Evolutionary conservation across 192 early-diverging fungal genomes (phyloP).

Genomic region (Phlyctochytrium arcticum): DNA sequence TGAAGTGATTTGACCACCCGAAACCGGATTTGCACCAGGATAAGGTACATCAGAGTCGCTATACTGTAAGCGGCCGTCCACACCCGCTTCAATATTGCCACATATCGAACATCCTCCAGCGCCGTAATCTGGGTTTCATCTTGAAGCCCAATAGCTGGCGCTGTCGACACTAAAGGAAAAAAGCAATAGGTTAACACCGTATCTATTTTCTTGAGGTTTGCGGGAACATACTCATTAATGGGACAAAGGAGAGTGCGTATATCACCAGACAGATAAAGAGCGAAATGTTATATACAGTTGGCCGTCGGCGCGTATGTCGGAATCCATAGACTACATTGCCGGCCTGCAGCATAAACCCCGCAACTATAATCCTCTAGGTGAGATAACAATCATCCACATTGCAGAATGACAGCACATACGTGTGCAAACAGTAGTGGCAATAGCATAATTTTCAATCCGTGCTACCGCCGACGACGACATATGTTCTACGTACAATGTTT

Average conservation of each 20-base stretch:
- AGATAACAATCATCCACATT: too few relatives aligned
- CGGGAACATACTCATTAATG: constrained; percentile 4
- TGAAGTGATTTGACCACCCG: constrained; percentile 15
- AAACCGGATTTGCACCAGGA: constrained; percentile 27
- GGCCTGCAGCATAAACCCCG: constrained; percentile 2
- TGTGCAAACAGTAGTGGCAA: too few relatives aligned
- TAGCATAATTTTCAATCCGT: too few relatives aligned
- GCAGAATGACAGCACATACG: too few relatives aligned
- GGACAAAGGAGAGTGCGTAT: constrained; percentile 8
- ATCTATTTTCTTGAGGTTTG: too few relatives aligned
- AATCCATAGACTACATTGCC: constrained; percentile 3
- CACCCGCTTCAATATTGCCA: background rate
- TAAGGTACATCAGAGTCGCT: constrained; percentile 12
- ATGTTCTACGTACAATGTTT: too few relatives aligned
- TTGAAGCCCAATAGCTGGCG: background rate
- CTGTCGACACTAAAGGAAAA: background rate
- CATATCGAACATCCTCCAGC: background rate
- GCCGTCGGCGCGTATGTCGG: constrained; percentile 2
- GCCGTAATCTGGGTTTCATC: background rate
- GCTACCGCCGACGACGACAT: too few relatives aligned
- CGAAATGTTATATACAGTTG: constrained; percentile 7
- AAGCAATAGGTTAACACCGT: background rate
- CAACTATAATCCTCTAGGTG: too few relatives aligned
- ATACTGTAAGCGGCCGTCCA: constrained; percentile 15
- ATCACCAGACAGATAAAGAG: background rate